Evolutionary conservation across 108 stramenopile species (phyloP).

Genomic region (Chaetoceros tenuissimus): DNA sequence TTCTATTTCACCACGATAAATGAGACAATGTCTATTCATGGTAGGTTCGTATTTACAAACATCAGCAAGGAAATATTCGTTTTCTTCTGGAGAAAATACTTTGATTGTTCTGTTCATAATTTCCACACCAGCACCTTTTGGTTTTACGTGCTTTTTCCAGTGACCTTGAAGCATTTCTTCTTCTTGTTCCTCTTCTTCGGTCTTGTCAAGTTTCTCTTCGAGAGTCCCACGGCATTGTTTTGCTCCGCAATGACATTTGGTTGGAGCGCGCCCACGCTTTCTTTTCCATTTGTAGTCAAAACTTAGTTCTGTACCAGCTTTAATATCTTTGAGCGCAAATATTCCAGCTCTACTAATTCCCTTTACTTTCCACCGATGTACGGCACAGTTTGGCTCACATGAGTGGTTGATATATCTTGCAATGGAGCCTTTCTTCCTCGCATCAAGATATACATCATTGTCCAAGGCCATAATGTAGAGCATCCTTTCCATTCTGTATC

Average conservation of each 20-base stretch:
- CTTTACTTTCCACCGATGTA: constrained; percentile 88
- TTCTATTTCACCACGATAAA: constrained; percentile 59
- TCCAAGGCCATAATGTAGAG: constrained; percentile 95
- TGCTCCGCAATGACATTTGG: constrained; percentile 92
- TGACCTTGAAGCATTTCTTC: constrained; percentile 43
- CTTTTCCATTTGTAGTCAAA: constrained; percentile 97
- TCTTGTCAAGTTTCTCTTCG: constrained; percentile 50
- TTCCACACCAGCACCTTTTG: constrained; percentile 36
- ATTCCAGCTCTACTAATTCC: constrained; percentile 78
- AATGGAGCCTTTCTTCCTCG: constrained; percentile 80
- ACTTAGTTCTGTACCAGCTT: constrained; percentile 85
- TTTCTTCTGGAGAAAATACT: constrained; percentile 54
- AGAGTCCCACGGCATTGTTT: constrained; percentile 86
- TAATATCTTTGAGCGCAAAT: constrained; percentile 73
- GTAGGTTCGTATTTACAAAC: constrained; percentile 59
- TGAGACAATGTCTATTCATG: constrained; percentile 53
- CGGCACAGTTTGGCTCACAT: constrained; percentile 92
- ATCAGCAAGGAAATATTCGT: constrained; percentile 68
- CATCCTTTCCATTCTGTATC: constrained; percentile 70
- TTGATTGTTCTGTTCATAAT: constrained; percentile 70
- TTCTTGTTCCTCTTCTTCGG: constrained; percentile 48
- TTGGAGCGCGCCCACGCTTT: constrained; percentile 80
- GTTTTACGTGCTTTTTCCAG: constrained; percentile 37
- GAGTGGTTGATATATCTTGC: constrained; percentile 98
- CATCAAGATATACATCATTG: constrained; percentile 85